These are phyloP conservation scores for Mesostigma viride DNA, from an alignment of 139 green algal genomes.

Conservation along the genomic window DNA sequence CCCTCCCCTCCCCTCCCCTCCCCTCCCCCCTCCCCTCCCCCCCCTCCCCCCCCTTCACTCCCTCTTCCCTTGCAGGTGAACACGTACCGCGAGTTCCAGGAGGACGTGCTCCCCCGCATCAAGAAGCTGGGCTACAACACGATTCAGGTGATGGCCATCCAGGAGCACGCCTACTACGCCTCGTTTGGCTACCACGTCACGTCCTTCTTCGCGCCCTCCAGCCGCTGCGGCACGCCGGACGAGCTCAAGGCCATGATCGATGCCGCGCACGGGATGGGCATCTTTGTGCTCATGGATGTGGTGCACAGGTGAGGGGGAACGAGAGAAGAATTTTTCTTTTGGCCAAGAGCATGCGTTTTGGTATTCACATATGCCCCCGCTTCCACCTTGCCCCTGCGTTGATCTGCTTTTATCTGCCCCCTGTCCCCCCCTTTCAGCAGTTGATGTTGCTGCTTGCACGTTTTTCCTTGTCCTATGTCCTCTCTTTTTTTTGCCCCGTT, in stretches of 20 bases:
- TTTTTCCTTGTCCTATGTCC: too few species aligned
- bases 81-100: conserved; percentile 84
- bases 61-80: too few species aligned
- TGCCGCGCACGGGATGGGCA: conserved; percentile 67
- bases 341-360: too few species aligned
- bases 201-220: conserved; percentile 80
- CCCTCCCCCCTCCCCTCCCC: too few species aligned
- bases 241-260: conserved; percentile 95
- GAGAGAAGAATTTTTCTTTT: background rate
- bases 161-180: conserved; percentile 87
- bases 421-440: too few species aligned
- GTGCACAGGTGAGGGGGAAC: conserved; percentile 50
- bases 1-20: background rate
- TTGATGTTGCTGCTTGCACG: too few species aligned
- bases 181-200: conserved; percentile 94
- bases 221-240: conserved; percentile 85
- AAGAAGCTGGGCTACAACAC: conserved; percentile 86
- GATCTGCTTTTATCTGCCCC: too few species aligned
- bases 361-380: too few species aligned
- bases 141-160: conserved; percentile 99
- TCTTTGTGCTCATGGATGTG: conserved; percentile 76
- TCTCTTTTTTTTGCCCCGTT: too few species aligned
- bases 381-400: too few species aligned
- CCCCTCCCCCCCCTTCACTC: too few species aligned
- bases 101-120: conserved; percentile 88